Evolutionary conservation across 768 basidiomycete genomes (phyloP), one percentile per base, ranked within the genome.

Genomic region (Mrakia hoshinonis): DNA sequence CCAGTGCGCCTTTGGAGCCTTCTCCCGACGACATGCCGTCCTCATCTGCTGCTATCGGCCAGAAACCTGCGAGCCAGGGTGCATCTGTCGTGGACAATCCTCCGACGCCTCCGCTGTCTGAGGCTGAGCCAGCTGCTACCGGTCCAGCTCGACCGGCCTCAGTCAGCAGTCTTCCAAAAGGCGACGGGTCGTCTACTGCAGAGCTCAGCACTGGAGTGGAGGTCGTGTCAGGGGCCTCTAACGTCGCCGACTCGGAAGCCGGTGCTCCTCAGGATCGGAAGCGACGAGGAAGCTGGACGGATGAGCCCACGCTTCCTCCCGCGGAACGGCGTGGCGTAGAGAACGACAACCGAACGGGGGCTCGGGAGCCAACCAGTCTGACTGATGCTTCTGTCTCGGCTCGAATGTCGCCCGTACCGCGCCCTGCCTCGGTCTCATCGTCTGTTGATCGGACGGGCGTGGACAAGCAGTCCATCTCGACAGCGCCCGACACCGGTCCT

Each of bases 271-370:
- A 55, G 34, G 36, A 36, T 39, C 24, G 48, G 64, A 66, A 66
- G 31, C 64, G 64, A 66, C 29, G 48, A 49, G 64, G 47, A 13
- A 66, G 64, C 31, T 66, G 7, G 15, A 51, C 6, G 3, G 64
- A 66, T 29, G 64, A 66, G 4, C 18, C 43, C 43, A 39, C 62
- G 34, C 34, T 61, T 38, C 58, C 58, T 20, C 58, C 58, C 36
- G 58, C 58, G n/a, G 46, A 38, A 64, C 24, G n/a, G 18, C 34
- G 20, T 26, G 24, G n/a, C n/a, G 48, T 26, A 15, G 18, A 9
- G 3, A 13, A 31, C 9, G 20, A 26, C 13, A 9, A 62, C 7
- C 15, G 24, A n/a, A 34, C 29, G 26, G 31, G 22, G 39, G 12
- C 39, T n/a, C n/a, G n/a, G n/a, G n/a, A n/a, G n/a, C n/a, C n/a